Evolutionary conservation across 768 basidiomycete genomes (phyloP).

Genomic region (Boletus insuetus): DNA sequence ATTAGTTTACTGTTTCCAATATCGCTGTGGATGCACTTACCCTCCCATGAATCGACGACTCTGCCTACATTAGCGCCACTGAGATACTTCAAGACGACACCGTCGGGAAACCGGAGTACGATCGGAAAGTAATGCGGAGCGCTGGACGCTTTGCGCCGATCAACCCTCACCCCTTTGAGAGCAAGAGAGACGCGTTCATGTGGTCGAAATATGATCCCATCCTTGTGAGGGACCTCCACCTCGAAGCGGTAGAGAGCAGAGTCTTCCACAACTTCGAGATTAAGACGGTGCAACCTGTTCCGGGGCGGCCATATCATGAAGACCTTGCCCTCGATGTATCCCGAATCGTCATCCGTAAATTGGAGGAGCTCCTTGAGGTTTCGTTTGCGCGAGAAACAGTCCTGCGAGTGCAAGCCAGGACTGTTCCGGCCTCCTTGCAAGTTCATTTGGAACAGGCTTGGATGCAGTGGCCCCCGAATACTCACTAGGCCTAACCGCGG

Average conservation of each 20-base stretch:
- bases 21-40: slow-evolving; percentile 25
- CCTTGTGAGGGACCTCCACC: slow-evolving; percentile 35
- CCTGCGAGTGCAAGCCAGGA: not conserved
- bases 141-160: slow-evolving; percentile 26
- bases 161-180: slow-evolving; percentile 42
- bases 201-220: slow-evolving; percentile 38
- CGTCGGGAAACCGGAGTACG: slow-evolving; percentile 40
- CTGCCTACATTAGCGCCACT: slow-evolving; percentile 27
- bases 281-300: slow-evolving; percentile 29
- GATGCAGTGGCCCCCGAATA: slow-evolving; percentile 7
- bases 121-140: slow-evolving; percentile 38
- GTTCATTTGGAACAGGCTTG: slow-evolving; percentile 3
- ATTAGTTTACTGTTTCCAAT: not conserved
- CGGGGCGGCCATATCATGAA: slow-evolving; percentile 45
- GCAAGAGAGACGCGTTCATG: slow-evolving; percentile 46
- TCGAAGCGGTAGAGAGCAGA: slow-evolving; percentile 33
- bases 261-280: slow-evolving; percentile 25
- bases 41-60: slow-evolving; percentile 41
- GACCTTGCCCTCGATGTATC: slow-evolving; percentile 41
- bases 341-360: slow-evolving; percentile 29
- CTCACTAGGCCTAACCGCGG: not conserved
- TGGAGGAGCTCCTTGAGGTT: slow-evolving; percentile 33
- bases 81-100: slow-evolving; percentile 41
- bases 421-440: not conserved
- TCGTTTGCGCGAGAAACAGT: slow-evolving; percentile 28